These are phyloP conservation scores for Ascosphaera apis DNA, from an alignment of 2,329 filamentous ascomycete species.

Conservation along the genomic window DNA sequence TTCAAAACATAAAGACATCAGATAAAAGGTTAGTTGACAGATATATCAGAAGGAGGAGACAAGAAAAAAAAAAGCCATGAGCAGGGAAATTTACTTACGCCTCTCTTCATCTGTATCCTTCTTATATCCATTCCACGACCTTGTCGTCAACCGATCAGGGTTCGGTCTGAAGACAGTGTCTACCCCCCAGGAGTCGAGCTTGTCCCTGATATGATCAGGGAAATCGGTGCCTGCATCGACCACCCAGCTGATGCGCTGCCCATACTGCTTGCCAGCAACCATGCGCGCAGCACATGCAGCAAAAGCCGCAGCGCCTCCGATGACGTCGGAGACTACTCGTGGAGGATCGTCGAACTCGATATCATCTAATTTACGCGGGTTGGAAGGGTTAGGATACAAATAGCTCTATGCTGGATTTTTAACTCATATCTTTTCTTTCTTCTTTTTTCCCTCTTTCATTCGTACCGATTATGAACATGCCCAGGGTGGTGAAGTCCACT, in stretches of 20 bases:
- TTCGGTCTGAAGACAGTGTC: slow-evolving; percentile 46
- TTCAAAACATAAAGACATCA: too few species aligned
- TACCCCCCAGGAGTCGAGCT: slow-evolving; percentile 55
- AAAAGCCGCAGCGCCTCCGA: slow-evolving; percentile 79
- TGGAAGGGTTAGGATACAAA: background rate
- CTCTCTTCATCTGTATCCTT: slow-evolving; percentile 39
- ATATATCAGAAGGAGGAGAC: background rate
- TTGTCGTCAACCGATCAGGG: slow-evolving; percentile 49
- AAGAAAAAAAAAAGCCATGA: background rate
- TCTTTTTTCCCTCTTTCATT: too few species aligned
- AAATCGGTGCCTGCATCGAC: slow-evolving; percentile 82
- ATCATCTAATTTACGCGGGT: slow-evolving; percentile 44
- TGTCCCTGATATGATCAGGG: slow-evolving; percentile 37
- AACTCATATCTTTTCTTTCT: too few species aligned
- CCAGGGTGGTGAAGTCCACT: slow-evolving; percentile 35
- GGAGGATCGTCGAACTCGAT: slow-evolving; percentile 61
- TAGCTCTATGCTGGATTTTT: background rate
- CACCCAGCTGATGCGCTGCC: slow-evolving; percentile 62
- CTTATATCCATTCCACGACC: slow-evolving; percentile 73
- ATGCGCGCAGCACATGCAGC: slow-evolving; percentile 72
- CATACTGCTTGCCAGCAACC: slow-evolving; percentile 47
- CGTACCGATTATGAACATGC: slow-evolving; percentile 41
- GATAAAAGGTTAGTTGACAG: too few species aligned
- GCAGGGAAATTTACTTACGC: slow-evolving; percentile 14
- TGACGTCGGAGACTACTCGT: slow-evolving; percentile 45